These are phyloP conservation scores for Pichia sp. DNA, from an alignment of 1,139 yeast species.

Conservation along the genomic window DNA sequence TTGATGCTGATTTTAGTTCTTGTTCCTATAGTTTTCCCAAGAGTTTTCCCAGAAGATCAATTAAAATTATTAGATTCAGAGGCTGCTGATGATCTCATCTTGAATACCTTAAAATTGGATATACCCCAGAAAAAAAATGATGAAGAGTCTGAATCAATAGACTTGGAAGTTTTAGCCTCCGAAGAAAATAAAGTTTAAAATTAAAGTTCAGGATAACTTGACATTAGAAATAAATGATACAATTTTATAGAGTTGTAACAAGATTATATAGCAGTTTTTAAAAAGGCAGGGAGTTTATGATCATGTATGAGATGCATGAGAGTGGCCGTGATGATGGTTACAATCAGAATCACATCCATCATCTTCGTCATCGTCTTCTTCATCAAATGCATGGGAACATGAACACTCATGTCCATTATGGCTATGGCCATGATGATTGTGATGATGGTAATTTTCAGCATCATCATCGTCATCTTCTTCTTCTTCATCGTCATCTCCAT, in stretches of 20 bases:
- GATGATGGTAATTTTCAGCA: no score
- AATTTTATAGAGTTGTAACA: no score
- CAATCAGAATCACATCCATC: background rate
- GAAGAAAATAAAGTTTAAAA: no score
- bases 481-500: background rate
- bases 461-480: background rate
- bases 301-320: no score
- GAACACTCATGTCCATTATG: background rate
- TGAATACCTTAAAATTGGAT: conserved; percentile 37
- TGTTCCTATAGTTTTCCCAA: conserved; percentile 51
- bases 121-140: background rate
- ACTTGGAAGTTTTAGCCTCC: background rate
- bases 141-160: background rate
- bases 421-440: background rate
- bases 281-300: no score
- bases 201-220: no score
- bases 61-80: conserved; percentile 66
- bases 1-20: conserved; percentile 58
- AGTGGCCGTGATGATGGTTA: background rate
- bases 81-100: conserved; percentile 61
- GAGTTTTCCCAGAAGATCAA: conserved; percentile 60
- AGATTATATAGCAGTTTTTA: no score
- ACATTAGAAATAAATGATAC: no score
- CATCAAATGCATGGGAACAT: background rate
- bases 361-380: background rate